These are phyloP conservation scores for Kwoniella sp. DNA, from an alignment of 768 basidiomycete species.

Conservation along the genomic window DNA sequence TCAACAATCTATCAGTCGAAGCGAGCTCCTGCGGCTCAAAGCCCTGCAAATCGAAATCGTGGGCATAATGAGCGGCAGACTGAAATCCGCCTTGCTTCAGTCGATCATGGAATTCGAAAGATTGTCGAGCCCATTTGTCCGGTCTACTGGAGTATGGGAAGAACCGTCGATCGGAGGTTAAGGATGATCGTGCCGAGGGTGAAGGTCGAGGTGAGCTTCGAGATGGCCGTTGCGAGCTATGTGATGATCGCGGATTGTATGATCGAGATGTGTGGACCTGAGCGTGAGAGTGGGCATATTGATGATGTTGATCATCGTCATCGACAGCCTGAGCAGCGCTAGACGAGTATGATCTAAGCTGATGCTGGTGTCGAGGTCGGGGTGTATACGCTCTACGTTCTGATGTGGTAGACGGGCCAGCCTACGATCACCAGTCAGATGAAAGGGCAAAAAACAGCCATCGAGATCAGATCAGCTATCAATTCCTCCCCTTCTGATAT, in stretches of 20 bases:
- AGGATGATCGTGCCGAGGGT: neutral
- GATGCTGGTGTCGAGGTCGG: neutral
- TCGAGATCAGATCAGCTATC: too few relatives aligned
- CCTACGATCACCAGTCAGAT: too few relatives aligned
- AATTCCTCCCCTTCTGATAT: too few relatives aligned
- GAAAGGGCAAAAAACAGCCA: too few relatives aligned
- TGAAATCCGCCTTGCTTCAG: conserved; percentile 20
- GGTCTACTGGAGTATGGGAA: conserved; percentile 8
- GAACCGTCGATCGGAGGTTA: conserved; percentile 13
- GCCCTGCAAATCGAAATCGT: conserved; percentile 16
- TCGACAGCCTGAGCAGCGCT: conserved; percentile 19
- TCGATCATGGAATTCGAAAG: conserved; percentile 10
- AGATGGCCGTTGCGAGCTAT: neutral
- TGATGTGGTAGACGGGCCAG: neutral
- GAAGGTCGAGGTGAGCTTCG: conserved; percentile 1
- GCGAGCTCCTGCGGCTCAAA: conserved; percentile 8
- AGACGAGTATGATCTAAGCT: conserved; percentile 12
- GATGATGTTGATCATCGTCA: conserved; percentile 7
- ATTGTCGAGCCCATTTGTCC: conserved; percentile 14
- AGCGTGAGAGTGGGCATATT: neutral
- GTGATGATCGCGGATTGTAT: neutral
- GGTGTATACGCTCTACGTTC: conserved; percentile 5
- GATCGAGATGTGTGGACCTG: neutral
- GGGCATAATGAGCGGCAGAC: conserved; percentile 19
- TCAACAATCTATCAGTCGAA: conserved; percentile 10